These are phyloP conservation scores for Bruguiera hainesii DNA, from an alignment of 441 rosid genomes.

Conservation along the genomic window DNA sequence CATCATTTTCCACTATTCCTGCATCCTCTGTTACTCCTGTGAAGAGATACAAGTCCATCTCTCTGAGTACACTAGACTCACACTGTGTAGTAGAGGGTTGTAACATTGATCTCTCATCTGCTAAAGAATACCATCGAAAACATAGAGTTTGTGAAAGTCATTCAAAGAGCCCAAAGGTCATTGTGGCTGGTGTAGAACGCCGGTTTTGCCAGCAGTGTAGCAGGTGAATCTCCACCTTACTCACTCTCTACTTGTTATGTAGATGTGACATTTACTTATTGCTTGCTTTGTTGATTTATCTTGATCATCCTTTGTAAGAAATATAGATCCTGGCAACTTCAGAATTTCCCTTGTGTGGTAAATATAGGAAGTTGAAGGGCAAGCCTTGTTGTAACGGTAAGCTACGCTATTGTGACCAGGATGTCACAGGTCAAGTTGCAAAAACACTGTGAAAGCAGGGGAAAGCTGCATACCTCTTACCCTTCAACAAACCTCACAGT, in stretches of 20 bases:
- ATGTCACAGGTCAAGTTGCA: too few species aligned
- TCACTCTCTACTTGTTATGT: slow-evolving; percentile 9
- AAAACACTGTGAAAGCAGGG: too few species aligned
- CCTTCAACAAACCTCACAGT: too few species aligned
- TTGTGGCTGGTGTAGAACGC: slow-evolving; percentile 70
- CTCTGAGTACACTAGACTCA: slow-evolving; percentile 41
- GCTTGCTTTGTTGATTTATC: background rate
- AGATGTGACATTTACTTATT: background rate
- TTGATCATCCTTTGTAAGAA: slow-evolving; percentile 8
- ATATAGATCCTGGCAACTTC: background rate
- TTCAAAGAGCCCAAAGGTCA: slow-evolving; percentile 76
- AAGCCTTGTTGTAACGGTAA: too few species aligned
- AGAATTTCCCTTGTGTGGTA: background rate
- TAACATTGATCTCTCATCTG: slow-evolving; percentile 69
- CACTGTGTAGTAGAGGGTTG: slow-evolving; percentile 86
- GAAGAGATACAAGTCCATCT: slow-evolving; percentile 53
- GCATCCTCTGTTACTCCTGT: slow-evolving; percentile 40
- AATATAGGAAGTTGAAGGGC: too few species aligned
- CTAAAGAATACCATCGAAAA: slow-evolving; percentile 79
- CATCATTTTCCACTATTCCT: slow-evolving; percentile 31
- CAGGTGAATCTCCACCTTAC: slow-evolving; percentile 44
- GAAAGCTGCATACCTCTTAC: too few species aligned
- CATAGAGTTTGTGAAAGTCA: slow-evolving; percentile 81
- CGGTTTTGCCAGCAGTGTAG: slow-evolving; percentile 98
- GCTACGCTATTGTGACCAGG: too few species aligned